phyloP scores from a whole-genome alignment of 129 eudicot species.

The Helianthus tuberosus region DNA sequence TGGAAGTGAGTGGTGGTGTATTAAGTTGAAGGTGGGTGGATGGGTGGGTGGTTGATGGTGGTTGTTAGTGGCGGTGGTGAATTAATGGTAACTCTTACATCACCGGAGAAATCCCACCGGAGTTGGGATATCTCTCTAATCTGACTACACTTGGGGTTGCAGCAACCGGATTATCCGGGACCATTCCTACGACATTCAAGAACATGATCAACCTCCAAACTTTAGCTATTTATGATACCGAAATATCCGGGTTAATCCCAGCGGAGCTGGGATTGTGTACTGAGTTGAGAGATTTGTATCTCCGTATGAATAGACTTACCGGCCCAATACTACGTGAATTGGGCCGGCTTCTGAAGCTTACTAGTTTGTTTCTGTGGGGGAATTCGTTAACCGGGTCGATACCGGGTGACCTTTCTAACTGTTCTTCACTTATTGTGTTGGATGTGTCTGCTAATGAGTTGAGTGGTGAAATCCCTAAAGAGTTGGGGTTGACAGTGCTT shows the following conservation, averaged over 20 bases:
- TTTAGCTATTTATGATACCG: conserved; percentile 77
- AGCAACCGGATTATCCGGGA: conserved; percentile 83
- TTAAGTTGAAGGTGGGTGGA: no score
- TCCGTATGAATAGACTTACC: conserved; percentile 88
- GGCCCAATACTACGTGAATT: conserved; percentile 73
- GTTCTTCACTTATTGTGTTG: conserved; percentile 75
- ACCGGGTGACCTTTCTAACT: conserved; percentile 74
- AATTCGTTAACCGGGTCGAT: conserved; percentile 71
- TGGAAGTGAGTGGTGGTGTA: no score
- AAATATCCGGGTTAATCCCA: conserved; percentile 70
- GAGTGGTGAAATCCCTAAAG: conserved; percentile 80
- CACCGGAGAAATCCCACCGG: conserved; percentile 77
- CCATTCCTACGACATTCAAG: conserved; percentile 74
- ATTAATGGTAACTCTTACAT: conserved; percentile 62
- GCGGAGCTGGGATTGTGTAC: conserved; percentile 69
- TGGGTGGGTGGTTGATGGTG: no score
- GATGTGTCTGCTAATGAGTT: conserved; percentile 82
- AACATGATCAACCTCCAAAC: conserved; percentile 80
- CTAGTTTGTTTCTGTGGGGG: conserved; percentile 92
- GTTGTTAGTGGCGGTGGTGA: no score
- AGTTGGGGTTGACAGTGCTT: conserved; percentile 67
- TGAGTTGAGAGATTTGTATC: conserved; percentile 76
- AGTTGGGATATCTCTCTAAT: conserved; percentile 70
- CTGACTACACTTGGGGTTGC: conserved; percentile 90
- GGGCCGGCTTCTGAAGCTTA: conserved; percentile 75